These are phyloP conservation scores for Botrytis pseudocinerea DNA, from an alignment of 2,329 filamentous ascomycete genomes.

Conservation along the genomic window DNA sequence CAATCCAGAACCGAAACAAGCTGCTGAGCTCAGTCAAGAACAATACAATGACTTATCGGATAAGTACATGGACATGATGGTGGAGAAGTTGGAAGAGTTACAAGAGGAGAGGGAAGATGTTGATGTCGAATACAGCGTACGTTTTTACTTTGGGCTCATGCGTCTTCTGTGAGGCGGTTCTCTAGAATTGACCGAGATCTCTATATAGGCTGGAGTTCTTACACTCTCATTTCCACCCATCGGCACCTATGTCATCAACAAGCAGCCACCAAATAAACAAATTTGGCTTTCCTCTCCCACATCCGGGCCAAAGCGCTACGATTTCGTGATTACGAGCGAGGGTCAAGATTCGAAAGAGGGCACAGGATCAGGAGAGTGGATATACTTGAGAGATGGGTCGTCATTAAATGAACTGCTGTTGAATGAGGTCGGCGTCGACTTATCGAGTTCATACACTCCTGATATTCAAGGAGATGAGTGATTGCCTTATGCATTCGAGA, in stretches of 20 bases:
- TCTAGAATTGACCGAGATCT: not conserved
- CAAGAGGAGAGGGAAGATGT: slow-evolving; percentile 74
- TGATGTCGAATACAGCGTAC: slow-evolving; percentile 86
- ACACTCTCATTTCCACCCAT: slow-evolving; percentile 67
- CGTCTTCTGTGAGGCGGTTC: not conserved
- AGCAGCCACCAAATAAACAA: slow-evolving; percentile 95
- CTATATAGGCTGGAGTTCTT: slow-evolving; percentile 75
- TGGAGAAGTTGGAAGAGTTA: slow-evolving; percentile 66
- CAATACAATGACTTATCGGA: slow-evolving; percentile 81
- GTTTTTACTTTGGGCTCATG: slow-evolving; percentile 41
- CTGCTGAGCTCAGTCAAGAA: slow-evolving; percentile 65
- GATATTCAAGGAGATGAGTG: slow-evolving; percentile 17
- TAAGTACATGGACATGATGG: slow-evolving; percentile 63
- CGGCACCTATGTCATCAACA: slow-evolving; percentile 94
- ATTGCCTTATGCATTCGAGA: not conserved
- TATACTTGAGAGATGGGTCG: slow-evolving; percentile 82
- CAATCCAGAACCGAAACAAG: slow-evolving; percentile 48
- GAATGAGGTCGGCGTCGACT: slow-evolving; percentile 71
- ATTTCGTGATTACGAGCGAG: slow-evolving; percentile 78
- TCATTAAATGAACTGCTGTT: slow-evolving; percentile 71
- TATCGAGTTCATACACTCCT: slow-evolving; percentile 21
- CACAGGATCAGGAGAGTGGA: slow-evolving; percentile 73
- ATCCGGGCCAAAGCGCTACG: slow-evolving; percentile 90
- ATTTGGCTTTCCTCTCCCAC: slow-evolving; percentile 95
- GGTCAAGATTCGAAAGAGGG: slow-evolving; percentile 78